These are phyloP conservation scores for Hericium alpestre DNA, from an alignment of 768 basidiomycete genomes.

Conservation along the genomic window DNA sequence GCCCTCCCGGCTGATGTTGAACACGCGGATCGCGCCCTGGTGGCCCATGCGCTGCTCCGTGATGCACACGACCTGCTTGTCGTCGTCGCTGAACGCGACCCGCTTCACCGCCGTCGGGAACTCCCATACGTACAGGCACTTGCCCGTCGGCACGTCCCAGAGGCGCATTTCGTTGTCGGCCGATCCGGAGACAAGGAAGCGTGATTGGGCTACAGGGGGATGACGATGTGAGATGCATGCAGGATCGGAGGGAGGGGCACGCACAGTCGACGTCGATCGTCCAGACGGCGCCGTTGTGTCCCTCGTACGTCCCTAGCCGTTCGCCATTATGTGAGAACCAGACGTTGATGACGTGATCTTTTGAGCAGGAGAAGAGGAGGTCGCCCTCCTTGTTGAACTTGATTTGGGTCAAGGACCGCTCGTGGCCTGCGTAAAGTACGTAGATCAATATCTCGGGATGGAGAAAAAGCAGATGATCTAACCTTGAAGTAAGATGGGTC, in stretches of 20 bases:
- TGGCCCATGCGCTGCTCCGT: constrained; percentile 96
- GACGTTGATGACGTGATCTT: constrained; percentile 90
- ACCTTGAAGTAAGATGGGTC: constrained; percentile 25
- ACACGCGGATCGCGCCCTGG: constrained; percentile 86
- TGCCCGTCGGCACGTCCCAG: constrained; percentile 83
- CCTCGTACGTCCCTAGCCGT: constrained; percentile 90
- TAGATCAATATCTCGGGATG: neutral
- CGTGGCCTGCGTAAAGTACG: constrained; percentile 57
- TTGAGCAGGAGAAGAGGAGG: constrained; percentile 89
- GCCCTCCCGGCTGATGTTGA: constrained; percentile 71
- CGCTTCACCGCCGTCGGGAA: constrained; percentile 97
- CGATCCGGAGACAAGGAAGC: constrained; percentile 80
- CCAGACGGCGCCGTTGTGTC: constrained; percentile 95
- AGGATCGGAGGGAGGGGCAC: constrained; percentile 18
- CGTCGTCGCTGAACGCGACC: constrained; percentile 83
- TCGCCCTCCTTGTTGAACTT: constrained; percentile 97
- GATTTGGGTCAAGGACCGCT: constrained; percentile 94
- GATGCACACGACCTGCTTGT: constrained; percentile 76
- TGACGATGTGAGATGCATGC: neutral
- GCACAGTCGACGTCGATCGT: constrained; percentile 91
- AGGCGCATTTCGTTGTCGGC: constrained; percentile 90
- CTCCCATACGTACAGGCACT: constrained; percentile 93
- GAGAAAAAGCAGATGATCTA: neutral
- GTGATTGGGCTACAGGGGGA: constrained; percentile 54
- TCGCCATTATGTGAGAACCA: constrained; percentile 98